Evolutionary conservation across 352 stramenopile species (phyloP).

Genomic region (Plasmopara halstedii): DNA sequence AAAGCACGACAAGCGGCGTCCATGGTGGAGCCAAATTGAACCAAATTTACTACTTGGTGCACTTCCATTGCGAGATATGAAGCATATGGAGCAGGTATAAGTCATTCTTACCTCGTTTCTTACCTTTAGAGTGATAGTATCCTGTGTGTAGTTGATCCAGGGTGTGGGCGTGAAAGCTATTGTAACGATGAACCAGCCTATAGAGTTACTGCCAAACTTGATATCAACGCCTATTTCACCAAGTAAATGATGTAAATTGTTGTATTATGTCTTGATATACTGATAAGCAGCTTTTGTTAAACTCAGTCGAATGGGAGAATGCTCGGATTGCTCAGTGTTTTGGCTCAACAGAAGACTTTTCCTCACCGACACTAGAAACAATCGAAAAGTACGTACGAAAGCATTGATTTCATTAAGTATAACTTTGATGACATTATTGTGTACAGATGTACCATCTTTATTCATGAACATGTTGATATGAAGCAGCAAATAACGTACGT

Average conservation of each 20-base stretch:
- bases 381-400: constrained; percentile 29
- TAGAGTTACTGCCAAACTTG: constrained; percentile 59
- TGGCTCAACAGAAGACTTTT: constrained; percentile 58
- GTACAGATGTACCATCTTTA: constrained; percentile 50
- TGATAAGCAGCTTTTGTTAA: background rate
- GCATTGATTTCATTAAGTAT: background rate
- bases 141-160: constrained; percentile 33
- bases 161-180: constrained; percentile 48
- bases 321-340: constrained; percentile 50
- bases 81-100: constrained; percentile 35
- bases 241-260: constrained; percentile 16
- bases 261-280: background rate
- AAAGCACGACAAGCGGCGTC: constrained; percentile 32
- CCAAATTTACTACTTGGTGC: constrained; percentile 58
- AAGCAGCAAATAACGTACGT: constrained; percentile 60
- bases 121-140: background rate
- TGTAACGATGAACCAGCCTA: constrained; percentile 74
- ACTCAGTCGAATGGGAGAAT: constrained; percentile 43
- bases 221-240: constrained; percentile 52
- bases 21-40: constrained; percentile 72
- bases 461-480: constrained; percentile 48
- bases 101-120: background rate
- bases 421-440: background rate
- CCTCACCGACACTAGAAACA: constrained; percentile 53
- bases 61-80: constrained; percentile 49